Evolutionary conservation across 2,329 filamentous ascomycete genomes (phyloP).

Genomic region (Fusarium globosum): DNA sequence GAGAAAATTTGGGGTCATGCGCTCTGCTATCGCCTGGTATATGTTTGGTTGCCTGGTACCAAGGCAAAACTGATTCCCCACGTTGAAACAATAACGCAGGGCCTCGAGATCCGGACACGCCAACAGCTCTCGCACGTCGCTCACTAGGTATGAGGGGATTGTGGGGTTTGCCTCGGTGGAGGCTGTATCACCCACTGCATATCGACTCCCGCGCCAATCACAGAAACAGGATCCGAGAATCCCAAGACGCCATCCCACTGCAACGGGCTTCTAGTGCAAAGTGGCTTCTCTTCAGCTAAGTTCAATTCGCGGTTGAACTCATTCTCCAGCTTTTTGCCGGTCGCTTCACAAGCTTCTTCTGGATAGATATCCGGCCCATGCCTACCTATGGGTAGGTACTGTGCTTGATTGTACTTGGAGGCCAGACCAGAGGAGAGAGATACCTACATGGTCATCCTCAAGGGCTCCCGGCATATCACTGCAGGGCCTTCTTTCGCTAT

Average conservation of each 20-base stretch:
- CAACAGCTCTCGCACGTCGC: slow-evolving; percentile 30
- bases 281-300: slow-evolving; percentile 31
- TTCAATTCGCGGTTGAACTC: slow-evolving; percentile 37
- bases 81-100: slow-evolving; percentile 36
- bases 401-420: not conserved
- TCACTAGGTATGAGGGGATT: slow-evolving; percentile 35
- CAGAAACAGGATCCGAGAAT: slow-evolving; percentile 19
- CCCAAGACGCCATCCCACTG: slow-evolving; percentile 40
- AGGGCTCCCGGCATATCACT: slow-evolving; percentile 27
- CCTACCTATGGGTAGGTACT: not conserved
- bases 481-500: slow-evolving; percentile 8
- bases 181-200: slow-evolving; percentile 42
- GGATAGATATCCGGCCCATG: slow-evolving; percentile 30
- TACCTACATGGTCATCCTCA: slow-evolving; percentile 11
- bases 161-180: slow-evolving; percentile 45
- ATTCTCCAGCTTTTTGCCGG: slow-evolving; percentile 32
- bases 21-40: slow-evolving; percentile 42
- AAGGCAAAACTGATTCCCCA: slow-evolving; percentile 45
- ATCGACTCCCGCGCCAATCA: slow-evolving; percentile 49
- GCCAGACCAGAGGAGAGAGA: not conserved
- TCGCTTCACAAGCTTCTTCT: slow-evolving; percentile 21
- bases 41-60: slow-evolving; percentile 45
- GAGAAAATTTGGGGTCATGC: slow-evolving; percentile 46
- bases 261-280: slow-evolving; percentile 34
- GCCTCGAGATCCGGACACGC: slow-evolving; percentile 33